Conservation (phyloP, 2,329 filamentous ascomycete species). For the Ophiostoma ulmi region DNA sequence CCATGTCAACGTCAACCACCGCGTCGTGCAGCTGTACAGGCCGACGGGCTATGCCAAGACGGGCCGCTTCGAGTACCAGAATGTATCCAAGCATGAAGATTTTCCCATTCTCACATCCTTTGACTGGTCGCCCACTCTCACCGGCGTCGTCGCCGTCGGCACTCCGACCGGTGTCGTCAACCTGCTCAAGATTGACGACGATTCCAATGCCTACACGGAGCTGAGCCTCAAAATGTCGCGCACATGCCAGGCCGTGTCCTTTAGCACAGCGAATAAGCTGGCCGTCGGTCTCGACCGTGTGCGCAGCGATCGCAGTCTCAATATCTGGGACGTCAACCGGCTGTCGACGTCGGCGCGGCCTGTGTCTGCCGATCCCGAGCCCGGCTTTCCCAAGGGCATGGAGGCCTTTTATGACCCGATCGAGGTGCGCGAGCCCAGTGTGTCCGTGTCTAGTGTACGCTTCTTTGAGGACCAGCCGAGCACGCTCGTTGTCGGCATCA, state of each 20-base stretch:
- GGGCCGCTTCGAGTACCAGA: conserved; percentile 54
- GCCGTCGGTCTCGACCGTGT: conserved; percentile 77
- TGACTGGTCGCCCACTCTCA: conserved; percentile 60
- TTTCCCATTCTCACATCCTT: conserved; percentile 60
- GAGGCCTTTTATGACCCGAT: conserved; percentile 52
- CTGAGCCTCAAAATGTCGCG: conserved; percentile 70
- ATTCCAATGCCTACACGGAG: conserved; percentile 59
- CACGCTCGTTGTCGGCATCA: conserved; percentile 69
- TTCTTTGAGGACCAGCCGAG: conserved; percentile 76
- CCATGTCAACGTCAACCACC: conserved; percentile 60
- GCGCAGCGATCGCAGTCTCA: conserved; percentile 73
- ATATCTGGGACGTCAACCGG: conserved; percentile 73
- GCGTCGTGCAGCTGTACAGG: conserved; percentile 58
- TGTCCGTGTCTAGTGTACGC: conserved; percentile 75
- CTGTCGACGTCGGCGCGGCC: conserved; percentile 41
- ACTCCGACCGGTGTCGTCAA: conserved; percentile 71
- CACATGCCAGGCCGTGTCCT: conserved; percentile 75
- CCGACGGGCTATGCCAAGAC: conserved; percentile 55
- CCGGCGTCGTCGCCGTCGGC: conserved; percentile 67
- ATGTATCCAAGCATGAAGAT: conserved; percentile 56
- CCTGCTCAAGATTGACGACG: conserved; percentile 66
- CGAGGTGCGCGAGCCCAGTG: conserved; percentile 57
- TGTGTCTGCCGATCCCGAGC: neutral
- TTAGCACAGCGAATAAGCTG: conserved; percentile 65
- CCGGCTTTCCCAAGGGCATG: conserved; percentile 45